Percentiles rank a stretch among this genome's conserved stretches.
These are phyloP conservation scores for Herpetomonas samuelpessoai DNA, from an alignment of 208 protist genomes.

Conservation along the genomic window DNA sequence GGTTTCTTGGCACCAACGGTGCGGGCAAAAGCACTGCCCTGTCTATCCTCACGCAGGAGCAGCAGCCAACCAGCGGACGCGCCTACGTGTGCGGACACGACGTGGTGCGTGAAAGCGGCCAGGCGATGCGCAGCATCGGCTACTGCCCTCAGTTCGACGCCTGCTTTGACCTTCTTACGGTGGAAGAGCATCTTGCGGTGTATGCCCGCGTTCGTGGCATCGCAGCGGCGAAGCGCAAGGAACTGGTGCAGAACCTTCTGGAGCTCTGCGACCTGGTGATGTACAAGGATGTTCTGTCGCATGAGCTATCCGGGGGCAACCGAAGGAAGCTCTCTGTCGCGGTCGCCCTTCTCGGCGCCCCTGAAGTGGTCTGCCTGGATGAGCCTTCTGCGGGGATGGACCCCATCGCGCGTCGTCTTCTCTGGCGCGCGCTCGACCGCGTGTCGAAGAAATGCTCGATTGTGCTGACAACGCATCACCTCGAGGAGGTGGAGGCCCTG, in stretches of 20 bases:
- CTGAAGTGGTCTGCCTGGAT: constrained; percentile 66
- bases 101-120: constrained; percentile 30
- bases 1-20: constrained; percentile 85
- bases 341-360: constrained; percentile 69
- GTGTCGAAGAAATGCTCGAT: constrained; percentile 52
- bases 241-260: constrained; percentile 28
- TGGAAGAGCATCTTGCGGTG: constrained; percentile 88
- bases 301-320: constrained; percentile 63
- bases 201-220: constrained; percentile 83
- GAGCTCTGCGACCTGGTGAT: constrained; percentile 23
- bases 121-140: constrained; percentile 71
- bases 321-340: constrained; percentile 74
- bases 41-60: constrained; percentile 76
- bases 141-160: constrained; percentile 96
- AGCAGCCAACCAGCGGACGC: constrained; percentile 56
- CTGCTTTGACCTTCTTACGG: constrained; percentile 89
- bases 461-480: constrained; percentile 90
- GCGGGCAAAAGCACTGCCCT: constrained; percentile 85
- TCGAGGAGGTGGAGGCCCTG: constrained; percentile 91
- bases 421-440: constrained; percentile 71
- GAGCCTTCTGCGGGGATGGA: constrained; percentile 80
- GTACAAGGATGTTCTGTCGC: constrained; percentile 30
- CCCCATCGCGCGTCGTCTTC: constrained; percentile 38
- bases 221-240: constrained; percentile 14
- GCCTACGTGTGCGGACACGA: constrained; percentile 54